A percentile compares a stretch with the other conserved stretches of the same genome.
These are phyloP conservation scores for Cercophora sp. DNA, from an alignment of 495 filamentous ascomycete genomes.

Conservation along the genomic window DNA sequence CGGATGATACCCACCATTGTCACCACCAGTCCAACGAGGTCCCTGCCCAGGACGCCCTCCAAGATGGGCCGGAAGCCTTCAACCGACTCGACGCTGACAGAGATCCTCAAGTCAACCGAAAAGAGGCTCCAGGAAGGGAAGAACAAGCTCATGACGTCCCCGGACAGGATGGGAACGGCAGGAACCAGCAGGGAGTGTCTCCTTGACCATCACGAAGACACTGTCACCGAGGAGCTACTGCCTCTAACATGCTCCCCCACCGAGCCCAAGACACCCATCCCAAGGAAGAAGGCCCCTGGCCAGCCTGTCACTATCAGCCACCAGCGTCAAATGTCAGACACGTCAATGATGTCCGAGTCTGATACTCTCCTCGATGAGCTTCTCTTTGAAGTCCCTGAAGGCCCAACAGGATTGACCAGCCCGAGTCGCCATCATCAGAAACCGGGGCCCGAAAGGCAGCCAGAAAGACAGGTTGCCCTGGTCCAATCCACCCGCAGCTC, in stretches of 20 bases:
- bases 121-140: constrained; percentile 37
- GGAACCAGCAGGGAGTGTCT: constrained; percentile 2
- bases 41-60: constrained; percentile 18
- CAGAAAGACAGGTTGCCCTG: constrained; percentile 5
- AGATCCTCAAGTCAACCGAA: constrained; percentile 42
- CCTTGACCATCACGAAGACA: neutral
- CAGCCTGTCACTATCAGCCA: constrained; percentile 6
- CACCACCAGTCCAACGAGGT: constrained; percentile 12
- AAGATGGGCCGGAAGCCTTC: constrained; percentile 23
- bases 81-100: constrained; percentile 38
- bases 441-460: constrained; percentile 9
- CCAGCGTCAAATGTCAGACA: constrained; percentile 28
- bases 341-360: constrained; percentile 32
- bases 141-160: neutral
- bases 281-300: constrained; percentile 4
- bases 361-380: constrained; percentile 28
- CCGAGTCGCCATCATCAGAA: constrained; percentile 22
- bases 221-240: neutral
- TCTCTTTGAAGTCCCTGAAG: constrained; percentile 10
- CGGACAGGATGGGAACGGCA: constrained; percentile 2
- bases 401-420: constrained; percentile 18
- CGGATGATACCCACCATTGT: too few relatives aligned
- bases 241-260: neutral
- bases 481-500: constrained; percentile 31
- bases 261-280: constrained; percentile 19